These are phyloP conservation scores for Leptodontidium sp. DNA, from an alignment of 2,329 filamentous ascomycete genomes.

Conservation along the genomic window DNA sequence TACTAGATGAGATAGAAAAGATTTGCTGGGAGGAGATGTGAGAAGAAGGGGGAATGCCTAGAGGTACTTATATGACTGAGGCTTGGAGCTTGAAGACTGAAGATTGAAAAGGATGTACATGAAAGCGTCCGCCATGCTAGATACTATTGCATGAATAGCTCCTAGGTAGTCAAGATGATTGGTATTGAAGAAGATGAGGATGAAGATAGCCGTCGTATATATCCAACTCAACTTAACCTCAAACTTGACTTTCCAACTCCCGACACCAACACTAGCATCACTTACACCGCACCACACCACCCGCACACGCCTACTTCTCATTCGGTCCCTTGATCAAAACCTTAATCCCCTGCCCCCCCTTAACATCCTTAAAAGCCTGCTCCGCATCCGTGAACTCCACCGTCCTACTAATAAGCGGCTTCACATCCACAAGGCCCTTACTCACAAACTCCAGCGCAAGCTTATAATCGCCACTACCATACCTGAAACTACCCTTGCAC, in stretches of 20 bases:
- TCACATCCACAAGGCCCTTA: slow-evolving; percentile 77
- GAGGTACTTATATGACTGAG: not conserved
- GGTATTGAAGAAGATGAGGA: not conserved
- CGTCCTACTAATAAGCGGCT: slow-evolving; percentile 79
- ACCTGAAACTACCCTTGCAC: slow-evolving; percentile 87
- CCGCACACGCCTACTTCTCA: slow-evolving; percentile 36
- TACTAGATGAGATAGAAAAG: no score
- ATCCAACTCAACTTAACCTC: no score
- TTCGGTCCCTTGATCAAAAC: slow-evolving; percentile 73
- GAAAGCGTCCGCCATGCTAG: not conserved
- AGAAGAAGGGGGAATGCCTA: not conserved
- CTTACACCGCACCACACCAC: not conserved
- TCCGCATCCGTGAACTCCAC: slow-evolving; percentile 86
- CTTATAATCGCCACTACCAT: slow-evolving; percentile 86
- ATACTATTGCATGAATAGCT: not conserved
- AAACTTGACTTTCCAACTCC: not conserved
- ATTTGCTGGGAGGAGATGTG: no score
- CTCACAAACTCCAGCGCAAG: slow-evolving; percentile 77
- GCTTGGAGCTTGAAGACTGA: not conserved
- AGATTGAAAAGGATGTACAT: not conserved
- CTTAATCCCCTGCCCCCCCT: slow-evolving; percentile 81
- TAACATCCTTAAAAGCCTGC: slow-evolving; percentile 86
- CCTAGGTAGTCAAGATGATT: not conserved
- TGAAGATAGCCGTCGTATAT: not conserved
- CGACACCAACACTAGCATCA: not conserved